phyloP scores from a whole-genome alignment of 495 filamentous ascomycete genomes.

The Hypoxylon perforatum region DNA sequence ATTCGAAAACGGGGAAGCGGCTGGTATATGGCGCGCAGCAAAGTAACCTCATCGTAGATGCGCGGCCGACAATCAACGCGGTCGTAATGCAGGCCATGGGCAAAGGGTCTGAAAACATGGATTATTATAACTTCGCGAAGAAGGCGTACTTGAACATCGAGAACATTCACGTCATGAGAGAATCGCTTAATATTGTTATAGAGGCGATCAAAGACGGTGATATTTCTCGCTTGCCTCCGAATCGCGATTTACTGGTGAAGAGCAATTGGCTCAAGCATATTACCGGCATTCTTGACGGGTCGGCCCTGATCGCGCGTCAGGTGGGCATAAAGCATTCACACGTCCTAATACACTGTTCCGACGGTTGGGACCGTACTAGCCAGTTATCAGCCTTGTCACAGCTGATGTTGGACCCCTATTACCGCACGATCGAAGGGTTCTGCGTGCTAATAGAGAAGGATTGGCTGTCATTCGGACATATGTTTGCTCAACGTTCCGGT shows the following conservation, averaged over 20 bases:
- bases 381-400: conserved; percentile 95
- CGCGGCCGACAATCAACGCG: conserved; percentile 93
- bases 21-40: conserved; percentile 92
- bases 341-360: conserved; percentile 96
- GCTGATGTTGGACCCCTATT: conserved; percentile 94
- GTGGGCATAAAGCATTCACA: conserved; percentile 93
- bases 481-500: conserved; percentile 91
- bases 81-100: conserved; percentile 95
- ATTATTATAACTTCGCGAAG: conserved; percentile 91
- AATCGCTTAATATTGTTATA: conserved; percentile 87
- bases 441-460: conserved; percentile 97
- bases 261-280: conserved; percentile 97
- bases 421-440: conserved; percentile 94
- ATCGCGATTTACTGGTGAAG: conserved; percentile 80
- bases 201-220: conserved; percentile 94
- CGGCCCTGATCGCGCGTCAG: conserved; percentile 84
- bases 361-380: conserved; percentile 97
- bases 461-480: conserved; percentile 97
- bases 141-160: conserved; percentile 98
- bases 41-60: conserved; percentile 95
- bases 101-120: conserved; percentile 96
- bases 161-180: conserved; percentile 98
- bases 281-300: conserved; percentile 81
- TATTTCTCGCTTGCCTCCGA: conserved; percentile 84
- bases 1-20: conserved; percentile 59